phyloP scores from a whole-genome alignment of 768 basidiomycete genomes.

The Tricholomella constricta region DNA sequence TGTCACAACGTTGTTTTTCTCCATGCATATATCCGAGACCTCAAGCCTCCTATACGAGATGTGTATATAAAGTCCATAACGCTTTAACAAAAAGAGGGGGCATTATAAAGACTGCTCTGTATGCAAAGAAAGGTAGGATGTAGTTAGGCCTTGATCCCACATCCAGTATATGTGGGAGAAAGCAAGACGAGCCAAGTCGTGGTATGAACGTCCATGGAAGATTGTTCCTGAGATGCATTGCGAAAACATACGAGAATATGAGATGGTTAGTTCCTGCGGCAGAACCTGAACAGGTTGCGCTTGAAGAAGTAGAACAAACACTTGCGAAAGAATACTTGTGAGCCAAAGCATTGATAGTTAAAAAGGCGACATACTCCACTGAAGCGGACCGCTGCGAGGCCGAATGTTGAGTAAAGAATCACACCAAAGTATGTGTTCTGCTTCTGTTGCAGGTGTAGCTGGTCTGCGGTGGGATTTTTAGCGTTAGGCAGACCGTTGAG shows the following conservation, averaged over 20 bases:
- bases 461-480: constrained; percentile 37
- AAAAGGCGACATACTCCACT: constrained; percentile 56
- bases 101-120: constrained; percentile 3
- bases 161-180: background rate
- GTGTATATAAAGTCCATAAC: constrained; percentile 9
- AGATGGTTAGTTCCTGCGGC: constrained; percentile 62
- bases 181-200: background rate
- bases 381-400: constrained; percentile 71
- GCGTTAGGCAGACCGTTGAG: constrained; percentile 58
- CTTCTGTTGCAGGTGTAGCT: constrained; percentile 40
- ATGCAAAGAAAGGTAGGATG: background rate
- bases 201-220: constrained; percentile 1
- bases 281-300: constrained; percentile 80
- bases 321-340: constrained; percentile 35
- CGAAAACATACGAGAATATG: background rate
- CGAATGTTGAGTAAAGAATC: constrained; percentile 82
- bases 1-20: background rate
- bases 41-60: constrained; percentile 10
- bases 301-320: constrained; percentile 83
- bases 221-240: constrained; percentile 10
- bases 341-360: background rate
- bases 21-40: background rate
- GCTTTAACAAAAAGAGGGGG: constrained; percentile 6
- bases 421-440: constrained; percentile 69
- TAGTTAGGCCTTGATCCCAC: background rate